A percentile compares a stretch with the other conserved stretches of the same genome.
Conservation (phyloP, 352 stramenopile genomes). For the Blastocystis hominis region DNA sequence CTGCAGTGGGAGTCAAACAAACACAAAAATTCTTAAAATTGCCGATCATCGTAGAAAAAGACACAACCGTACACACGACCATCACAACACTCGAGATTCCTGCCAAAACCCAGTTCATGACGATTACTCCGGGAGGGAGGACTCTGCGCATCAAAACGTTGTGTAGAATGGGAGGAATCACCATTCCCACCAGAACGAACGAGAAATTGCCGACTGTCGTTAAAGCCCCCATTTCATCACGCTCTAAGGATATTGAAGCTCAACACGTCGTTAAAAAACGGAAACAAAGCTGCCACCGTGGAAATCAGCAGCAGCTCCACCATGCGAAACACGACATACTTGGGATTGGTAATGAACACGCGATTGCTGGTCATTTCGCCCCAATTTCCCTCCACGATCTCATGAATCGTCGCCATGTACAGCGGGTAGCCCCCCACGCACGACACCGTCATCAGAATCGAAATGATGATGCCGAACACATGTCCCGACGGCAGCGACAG, state of each 20-base stretch:
- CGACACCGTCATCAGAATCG: neutral
- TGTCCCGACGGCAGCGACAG: neutral
- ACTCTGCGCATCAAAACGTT: conserved; percentile 16
- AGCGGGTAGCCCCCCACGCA: neutral
- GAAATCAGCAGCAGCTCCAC: neutral
- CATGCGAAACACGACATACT: neutral
- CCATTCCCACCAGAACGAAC: conserved; percentile 5
- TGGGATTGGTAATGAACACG: neutral
- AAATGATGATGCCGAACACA: neutral
- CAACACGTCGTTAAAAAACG: neutral
- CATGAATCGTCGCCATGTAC: neutral
- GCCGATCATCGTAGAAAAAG: neutral
- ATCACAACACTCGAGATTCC: conserved; percentile 8
- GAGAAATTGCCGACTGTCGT: conserved; percentile 43
- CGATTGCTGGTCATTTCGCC: neutral
- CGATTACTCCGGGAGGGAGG: neutral
- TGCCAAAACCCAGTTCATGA: neutral
- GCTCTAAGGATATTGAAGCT: conserved; percentile 41
- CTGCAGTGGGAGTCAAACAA: neutral
- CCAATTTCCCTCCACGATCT: neutral
- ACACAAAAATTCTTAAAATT: neutral
- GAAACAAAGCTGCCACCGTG: neutral
- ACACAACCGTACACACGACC: conserved; percentile 42
- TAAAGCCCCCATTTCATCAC: neutral
- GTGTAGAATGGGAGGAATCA: conserved; percentile 24